These are phyloP conservation scores for Coelastrella sp. DNA, from an alignment of 139 green algal species.

Conservation along the genomic window DNA sequence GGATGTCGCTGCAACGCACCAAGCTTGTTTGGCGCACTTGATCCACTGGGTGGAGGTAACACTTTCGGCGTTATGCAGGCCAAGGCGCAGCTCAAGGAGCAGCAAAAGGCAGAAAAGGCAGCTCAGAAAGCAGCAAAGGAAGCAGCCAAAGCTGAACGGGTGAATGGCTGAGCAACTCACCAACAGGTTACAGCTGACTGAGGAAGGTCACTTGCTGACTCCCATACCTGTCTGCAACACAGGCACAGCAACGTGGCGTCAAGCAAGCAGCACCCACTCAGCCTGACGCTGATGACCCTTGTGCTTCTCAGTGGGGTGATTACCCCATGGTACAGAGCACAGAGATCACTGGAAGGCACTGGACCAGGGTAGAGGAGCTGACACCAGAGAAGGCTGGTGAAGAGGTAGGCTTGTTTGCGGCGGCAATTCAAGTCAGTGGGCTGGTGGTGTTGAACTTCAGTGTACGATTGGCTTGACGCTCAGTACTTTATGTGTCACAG, in stretches of 20 bases:
- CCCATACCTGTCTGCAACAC: no score
- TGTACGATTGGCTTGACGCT: no score
- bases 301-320: conserved; percentile 94
- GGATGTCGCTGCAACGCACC: neutral
- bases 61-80: neutral
- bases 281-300: conserved; percentile 87
- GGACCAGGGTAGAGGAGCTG: conserved; percentile 70
- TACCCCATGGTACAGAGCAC: conserved; percentile 84
- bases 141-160: neutral
- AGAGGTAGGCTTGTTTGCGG: conserved; percentile 65
- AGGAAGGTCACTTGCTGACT: no score
- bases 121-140: conserved; percentile 2
- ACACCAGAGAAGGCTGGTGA: conserved; percentile 58
- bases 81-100: neutral
- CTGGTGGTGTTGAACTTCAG: no score
- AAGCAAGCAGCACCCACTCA: conserved; percentile 74
- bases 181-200: neutral
- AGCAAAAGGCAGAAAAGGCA: conserved; percentile 2
- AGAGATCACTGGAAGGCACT: conserved; percentile 58
- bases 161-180: neutral
- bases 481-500: no score
- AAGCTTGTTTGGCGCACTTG: neutral
- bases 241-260: conserved; percentile 64
- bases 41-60: no score
- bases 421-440: no score